Conservation (phyloP, 2,329 filamentous ascomycete species). For the Phaeoacremonium minimum region DNA sequence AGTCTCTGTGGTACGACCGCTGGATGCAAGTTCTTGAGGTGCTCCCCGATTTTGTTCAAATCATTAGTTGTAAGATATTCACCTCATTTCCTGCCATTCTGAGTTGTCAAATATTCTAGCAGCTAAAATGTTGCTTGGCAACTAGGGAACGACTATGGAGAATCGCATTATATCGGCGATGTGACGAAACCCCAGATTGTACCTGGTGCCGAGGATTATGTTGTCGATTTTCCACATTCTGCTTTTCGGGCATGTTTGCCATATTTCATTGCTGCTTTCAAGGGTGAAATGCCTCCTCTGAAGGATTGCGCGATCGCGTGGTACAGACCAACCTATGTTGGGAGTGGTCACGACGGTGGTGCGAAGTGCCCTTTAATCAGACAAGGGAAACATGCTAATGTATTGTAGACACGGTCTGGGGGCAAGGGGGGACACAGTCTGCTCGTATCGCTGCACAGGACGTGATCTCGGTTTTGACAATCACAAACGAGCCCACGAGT, state of each 20-base stretch:
- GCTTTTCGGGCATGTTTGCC: constrained; percentile 43
- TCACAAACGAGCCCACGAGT: constrained; percentile 23
- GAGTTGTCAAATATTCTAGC: constrained; percentile 4
- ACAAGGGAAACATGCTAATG: no score
- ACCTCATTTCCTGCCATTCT: neutral
- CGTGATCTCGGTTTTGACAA: constrained; percentile 35
- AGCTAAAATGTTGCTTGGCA: neutral
- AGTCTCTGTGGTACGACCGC: constrained; percentile 51
- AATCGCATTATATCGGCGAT: constrained; percentile 54
- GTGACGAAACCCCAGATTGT: constrained; percentile 33
- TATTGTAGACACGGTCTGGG: constrained; percentile 28
- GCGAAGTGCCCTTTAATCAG: constrained; percentile 8
- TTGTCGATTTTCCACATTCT: constrained; percentile 40
- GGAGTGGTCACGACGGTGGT: constrained; percentile 27
- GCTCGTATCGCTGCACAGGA: constrained; percentile 32
- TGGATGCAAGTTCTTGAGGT: constrained; percentile 49
- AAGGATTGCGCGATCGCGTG: constrained; percentile 32
- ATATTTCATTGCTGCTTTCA: constrained; percentile 45
- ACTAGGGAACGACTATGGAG: constrained; percentile 53
- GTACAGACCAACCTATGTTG: constrained; percentile 34
- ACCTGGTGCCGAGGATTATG: constrained; percentile 41
- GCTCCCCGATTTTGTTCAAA: constrained; percentile 46
- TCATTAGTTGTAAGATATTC: constrained; percentile 41
- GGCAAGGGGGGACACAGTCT: constrained; percentile 26
- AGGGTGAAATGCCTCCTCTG: constrained; percentile 28